Evolutionary conservation across 257 asterid genomes (phyloP).

Genomic region (Rubia yunnanensis): DNA sequence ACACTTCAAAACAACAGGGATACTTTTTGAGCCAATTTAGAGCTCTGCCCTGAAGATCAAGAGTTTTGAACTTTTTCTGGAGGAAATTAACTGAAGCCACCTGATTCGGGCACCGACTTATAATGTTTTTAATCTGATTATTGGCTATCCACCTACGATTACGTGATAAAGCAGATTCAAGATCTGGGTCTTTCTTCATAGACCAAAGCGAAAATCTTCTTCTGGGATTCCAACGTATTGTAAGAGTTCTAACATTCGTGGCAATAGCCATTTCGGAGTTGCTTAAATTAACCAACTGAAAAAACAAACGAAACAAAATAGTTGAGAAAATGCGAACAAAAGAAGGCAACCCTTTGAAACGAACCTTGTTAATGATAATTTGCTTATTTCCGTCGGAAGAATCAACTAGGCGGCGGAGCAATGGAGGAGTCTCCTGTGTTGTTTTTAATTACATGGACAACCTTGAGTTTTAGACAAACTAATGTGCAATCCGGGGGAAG

Average conservation of each 20-base stretch:
- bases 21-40: conserved; percentile 84
- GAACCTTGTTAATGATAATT: not conserved
- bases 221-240: conserved; percentile 15
- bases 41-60: conserved; percentile 80
- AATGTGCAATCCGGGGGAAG: no score
- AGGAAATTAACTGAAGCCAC: conserved; percentile 48
- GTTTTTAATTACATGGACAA: no score
- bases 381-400: not conserved
- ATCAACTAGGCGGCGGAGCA: not conserved
- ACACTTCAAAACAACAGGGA: conserved; percentile 85
- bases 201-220: conserved; percentile 70
- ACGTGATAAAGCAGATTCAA: conserved; percentile 66
- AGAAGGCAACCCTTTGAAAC: not conserved
- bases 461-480: not conserved
- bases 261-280: conserved; percentile 23
- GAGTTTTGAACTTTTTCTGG: conserved; percentile 75
- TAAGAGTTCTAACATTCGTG: conserved; percentile 14
- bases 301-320: not conserved
- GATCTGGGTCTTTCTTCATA: conserved; percentile 92
- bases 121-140: conserved; percentile 77
- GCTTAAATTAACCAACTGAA: not conserved
- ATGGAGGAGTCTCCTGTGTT: not conserved
- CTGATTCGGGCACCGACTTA: conserved; percentile 56
- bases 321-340: not conserved
- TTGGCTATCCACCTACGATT: conserved; percentile 88